Base-by-base conservation (phyloP, 2,329 filamentous ascomycete species). In the Paraconiothyrium brasiliense region DNA sequence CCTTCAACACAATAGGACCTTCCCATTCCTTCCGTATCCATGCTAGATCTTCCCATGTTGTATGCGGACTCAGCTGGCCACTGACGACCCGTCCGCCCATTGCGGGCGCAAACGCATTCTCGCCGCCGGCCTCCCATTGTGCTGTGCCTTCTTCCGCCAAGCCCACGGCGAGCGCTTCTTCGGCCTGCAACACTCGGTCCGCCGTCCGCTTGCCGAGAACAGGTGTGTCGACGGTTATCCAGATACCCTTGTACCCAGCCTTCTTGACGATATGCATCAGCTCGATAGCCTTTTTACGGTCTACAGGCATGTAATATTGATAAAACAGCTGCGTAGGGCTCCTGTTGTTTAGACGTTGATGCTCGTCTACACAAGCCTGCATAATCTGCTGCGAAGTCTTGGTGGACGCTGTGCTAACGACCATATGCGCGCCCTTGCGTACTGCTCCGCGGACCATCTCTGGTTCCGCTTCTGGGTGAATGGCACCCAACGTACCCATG, bases 51-150 rank as follows among this genome's bases (percentile, higher is more conserved):
- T 78, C 71, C 81, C 79, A 67, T 72, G 86, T 83, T 14, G 88
- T 78, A 20, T 83, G 82, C 4, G 86, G 77, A 20, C 71, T 77
- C 14, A 77, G 32, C 41, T 76, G 68, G 49, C 79, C 66, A 47
- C 69, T 48, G 37, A 71, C 65, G 7, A 65, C 63, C 4, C 73
- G 81, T 78, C 32, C 85, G 70, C 71, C 89, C 87, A 69, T 90
- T 83, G 76, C 85, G 86, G 34, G 78, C 71, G 11, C 85, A 84
- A 83, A 89, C 84, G 61, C 85, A 78, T 58, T 88, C 72, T 22
- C 86, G 83, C 58, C 88, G 69, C 11, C 86, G 80, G 1, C 83
- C 82, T 35, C 87, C 87, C 65, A 86, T 82, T 50, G 75, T 67
- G 71, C 87, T 24, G 81, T 81, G 0, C 80, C 79, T 61, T 80